Evolutionary conservation across 2,329 filamentous ascomycete species (phyloP).

Genomic region (Coleophoma eucalyptorum): DNA sequence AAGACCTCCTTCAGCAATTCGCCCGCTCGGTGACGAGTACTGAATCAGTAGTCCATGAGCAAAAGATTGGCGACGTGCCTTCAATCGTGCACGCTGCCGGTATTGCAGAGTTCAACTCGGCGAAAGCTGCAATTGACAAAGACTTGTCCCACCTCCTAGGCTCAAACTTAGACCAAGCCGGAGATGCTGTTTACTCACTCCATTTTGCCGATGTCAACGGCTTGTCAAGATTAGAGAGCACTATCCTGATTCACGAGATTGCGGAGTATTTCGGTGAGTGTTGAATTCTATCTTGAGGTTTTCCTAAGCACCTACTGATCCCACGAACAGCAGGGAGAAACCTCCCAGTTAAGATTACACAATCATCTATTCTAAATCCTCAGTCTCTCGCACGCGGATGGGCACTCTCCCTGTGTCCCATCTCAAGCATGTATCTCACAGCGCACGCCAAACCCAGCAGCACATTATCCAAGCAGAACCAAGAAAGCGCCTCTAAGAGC

Average conservation of each 20-base stretch:
- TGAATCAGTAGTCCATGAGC: conserved; percentile 14
- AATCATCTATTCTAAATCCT: conserved; percentile 16
- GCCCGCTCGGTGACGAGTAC: conserved; percentile 10
- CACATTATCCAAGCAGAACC: conserved; percentile 3
- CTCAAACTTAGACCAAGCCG: conserved; percentile 1
- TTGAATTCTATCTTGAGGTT: neutral
- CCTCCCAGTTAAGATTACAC: conserved; percentile 12
- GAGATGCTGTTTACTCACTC: conserved; percentile 14
- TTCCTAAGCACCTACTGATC: neutral
- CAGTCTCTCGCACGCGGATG: conserved; percentile 16
- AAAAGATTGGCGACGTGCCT: conserved; percentile 11
- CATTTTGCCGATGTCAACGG: conserved; percentile 22
- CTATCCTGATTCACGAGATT: conserved; percentile 20
- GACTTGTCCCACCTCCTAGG: conserved; percentile 15
- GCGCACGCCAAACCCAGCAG: conserved; percentile 9
- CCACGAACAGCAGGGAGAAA: conserved; percentile 10
- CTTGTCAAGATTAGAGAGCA: conserved; percentile 19
- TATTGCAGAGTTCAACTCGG: conserved; percentile 16
- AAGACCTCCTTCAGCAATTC: conserved; percentile 15
- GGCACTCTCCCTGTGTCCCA: conserved; percentile 17
- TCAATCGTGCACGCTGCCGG: conserved; percentile 15
- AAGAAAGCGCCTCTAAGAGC: neutral
- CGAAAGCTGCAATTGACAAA: conserved; percentile 15
- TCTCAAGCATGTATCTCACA: conserved; percentile 10
- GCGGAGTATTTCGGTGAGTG: conserved; percentile 17